These are phyloP conservation scores for Sclerotinia sclerotiorum DNA, from an alignment of 2,329 filamentous ascomycete genomes.

Conservation along the genomic window DNA sequence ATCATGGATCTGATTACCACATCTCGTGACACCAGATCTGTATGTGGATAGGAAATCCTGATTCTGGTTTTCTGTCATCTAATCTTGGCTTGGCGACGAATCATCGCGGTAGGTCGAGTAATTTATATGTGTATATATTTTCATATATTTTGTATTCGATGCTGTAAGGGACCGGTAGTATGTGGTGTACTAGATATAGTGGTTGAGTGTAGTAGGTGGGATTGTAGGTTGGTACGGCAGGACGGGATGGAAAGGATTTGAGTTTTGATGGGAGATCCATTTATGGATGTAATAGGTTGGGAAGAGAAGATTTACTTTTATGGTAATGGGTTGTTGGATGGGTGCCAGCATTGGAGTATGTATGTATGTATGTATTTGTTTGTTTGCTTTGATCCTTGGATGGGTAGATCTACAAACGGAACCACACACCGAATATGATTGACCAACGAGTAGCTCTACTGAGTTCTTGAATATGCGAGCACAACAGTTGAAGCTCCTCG, in stretches of 20 bases:
- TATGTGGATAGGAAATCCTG: background rate
- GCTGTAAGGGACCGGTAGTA: slow-evolving; percentile 13
- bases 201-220: background rate
- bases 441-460: background rate
- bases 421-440: background rate
- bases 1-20: background rate
- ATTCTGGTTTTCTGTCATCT: slow-evolving; percentile 9
- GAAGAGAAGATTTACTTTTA: background rate
- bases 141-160: background rate
- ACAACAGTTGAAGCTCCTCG: too few species aligned
- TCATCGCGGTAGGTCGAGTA: background rate
- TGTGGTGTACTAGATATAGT: slow-evolving; percentile 9
- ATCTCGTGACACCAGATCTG: background rate
- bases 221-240: background rate
- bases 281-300: background rate
- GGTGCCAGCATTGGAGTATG: background rate
- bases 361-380: background rate
- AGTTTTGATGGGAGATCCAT: background rate
- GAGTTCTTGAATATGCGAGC: too few species aligned
- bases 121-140: background rate
- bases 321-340: background rate
- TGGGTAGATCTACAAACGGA: background rate
- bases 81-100: background rate
- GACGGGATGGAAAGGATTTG: background rate
- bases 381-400: background rate